Percentiles rank a stretch among this genome's conserved stretches.
phyloP scores from a whole-genome alignment of 768 basidiomycete genomes.

The Leccinum truebloodii region DNA sequence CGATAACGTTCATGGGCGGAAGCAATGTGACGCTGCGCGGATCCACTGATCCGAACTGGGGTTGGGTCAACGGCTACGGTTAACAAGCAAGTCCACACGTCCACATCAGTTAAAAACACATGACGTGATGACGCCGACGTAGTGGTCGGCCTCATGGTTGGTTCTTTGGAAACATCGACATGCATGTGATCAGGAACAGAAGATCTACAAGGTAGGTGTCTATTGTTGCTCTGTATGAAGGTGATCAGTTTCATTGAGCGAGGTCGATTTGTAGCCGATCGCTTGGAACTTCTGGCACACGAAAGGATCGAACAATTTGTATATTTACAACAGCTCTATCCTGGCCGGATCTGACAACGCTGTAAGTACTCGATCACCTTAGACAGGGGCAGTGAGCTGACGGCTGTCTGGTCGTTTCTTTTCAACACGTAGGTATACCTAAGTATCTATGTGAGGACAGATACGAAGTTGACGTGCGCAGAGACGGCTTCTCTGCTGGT shows the following conservation, averaged over 20 bases:
- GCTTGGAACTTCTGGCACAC: conserved; percentile 58
- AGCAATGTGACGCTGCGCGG: conserved; percentile 60
- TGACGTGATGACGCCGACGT: not conserved
- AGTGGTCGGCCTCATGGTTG: conserved; percentile 33
- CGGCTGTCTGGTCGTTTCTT: not conserved
- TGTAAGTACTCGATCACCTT: conserved; percentile 2
- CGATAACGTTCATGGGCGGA: conserved; percentile 55
- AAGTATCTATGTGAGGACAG: not conserved
- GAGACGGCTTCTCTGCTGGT: not conserved
- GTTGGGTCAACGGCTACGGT: conserved; percentile 66
- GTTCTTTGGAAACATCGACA: conserved; percentile 42
- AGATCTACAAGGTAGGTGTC: conserved; percentile 48
- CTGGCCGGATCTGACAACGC: conserved; percentile 48
- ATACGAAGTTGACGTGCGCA: not conserved
- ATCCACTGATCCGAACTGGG: conserved; percentile 54
- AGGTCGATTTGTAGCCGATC: conserved; percentile 41
- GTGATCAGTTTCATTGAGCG: not conserved
- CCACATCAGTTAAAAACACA: not conserved
- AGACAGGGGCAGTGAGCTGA: not conserved
- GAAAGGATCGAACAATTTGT: conserved; percentile 48
- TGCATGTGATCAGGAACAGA: conserved; percentile 57
- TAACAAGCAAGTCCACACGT: conserved; percentile 40
- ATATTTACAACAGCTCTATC: conserved; percentile 56
- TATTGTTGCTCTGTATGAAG: not conserved
- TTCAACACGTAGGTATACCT: conserved; percentile 2